Evolutionary conservation across 23 red algal species (phyloP), one percentile per base, ranked within the genome.

Genomic region (Agarophyton chilense): DNA sequence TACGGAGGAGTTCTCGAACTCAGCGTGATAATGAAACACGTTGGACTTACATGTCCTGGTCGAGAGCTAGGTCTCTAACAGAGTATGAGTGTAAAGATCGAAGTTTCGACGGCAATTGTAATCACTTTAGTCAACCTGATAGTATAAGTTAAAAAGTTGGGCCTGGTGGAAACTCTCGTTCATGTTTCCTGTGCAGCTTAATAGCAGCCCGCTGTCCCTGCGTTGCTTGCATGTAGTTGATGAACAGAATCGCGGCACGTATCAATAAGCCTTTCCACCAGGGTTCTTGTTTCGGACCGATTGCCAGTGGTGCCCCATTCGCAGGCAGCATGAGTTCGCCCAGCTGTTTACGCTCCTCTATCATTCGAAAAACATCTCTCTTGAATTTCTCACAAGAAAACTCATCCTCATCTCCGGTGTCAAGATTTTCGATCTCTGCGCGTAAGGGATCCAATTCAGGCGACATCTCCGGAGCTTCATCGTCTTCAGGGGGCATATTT

Each of bases 221-320:
- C 2, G 91, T 94, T 22, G 95, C 92, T 84, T 98, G 95, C 82
- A 94, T 52, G 78, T 98, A 98, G 43, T 98, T 94, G 28, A 98
- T 60, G 52, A 83, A 79, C 25, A 98, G 79, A 63, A 98, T 91
- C 22, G 82, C 84, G 25, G 71, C 72, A 8, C 92, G 84, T 46
- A 98, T 90, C 10, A 98, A 54, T 7, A 98, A 74, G 9, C 81
- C 91, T 72, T 98, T 98, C 91, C 95, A 98, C 91, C 90, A 98
- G 9, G 87, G 90, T 36, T 81, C 60, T 14, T 43, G 74, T 39
- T 80, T 65, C 24, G 88, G 80, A 51, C 60, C 82, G 44, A 57
- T 60, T n/a, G 29, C 75, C 21, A 91, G 26, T 21, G 57, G 77
- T 25, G 29, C 70, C 6, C 88, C 78, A 22, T 67, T 67, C 40